These are phyloP conservation scores for Oxyria digyna DNA, from an alignment of 148 eudicot genomes.

Conservation along the genomic window DNA sequence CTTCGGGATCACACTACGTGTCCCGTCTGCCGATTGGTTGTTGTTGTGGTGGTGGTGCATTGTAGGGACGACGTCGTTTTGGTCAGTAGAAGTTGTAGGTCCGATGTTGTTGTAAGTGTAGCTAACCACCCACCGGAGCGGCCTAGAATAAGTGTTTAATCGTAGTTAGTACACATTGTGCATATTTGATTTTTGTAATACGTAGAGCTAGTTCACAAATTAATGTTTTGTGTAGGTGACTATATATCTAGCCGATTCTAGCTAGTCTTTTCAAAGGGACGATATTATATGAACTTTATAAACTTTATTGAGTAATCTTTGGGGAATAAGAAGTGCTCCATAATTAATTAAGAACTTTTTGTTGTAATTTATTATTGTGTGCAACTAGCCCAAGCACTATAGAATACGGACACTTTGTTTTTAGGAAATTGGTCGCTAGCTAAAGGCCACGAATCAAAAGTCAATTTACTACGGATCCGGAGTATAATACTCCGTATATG, in stretches of 20 bases:
- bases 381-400: no score
- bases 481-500: no score
- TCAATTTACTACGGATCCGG: no score
- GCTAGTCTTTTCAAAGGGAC: no score
- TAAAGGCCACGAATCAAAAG: no score
- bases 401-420: no score
- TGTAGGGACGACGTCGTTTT: conserved; percentile 1
- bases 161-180: not conserved
- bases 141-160: not conserved
- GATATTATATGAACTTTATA: not conserved
- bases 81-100: conserved; percentile 3
- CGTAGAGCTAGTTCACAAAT: not conserved
- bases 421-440: no score
- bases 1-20: conserved; percentile 41
- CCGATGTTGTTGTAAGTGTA: not conserved
- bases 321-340: no score
- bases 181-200: not conserved
- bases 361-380: no score
- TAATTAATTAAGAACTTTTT: no score
- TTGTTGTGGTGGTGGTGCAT: conserved; percentile 8
- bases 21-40: conserved; percentile 45
- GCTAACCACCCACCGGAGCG: not conserved
- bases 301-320: no score
- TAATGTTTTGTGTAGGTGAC: not conserved
- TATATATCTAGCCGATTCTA: not conserved